phyloP scores from a whole-genome alignment of 192 early-diverging fungal species.

The Obelidium mucronatum region DNA sequence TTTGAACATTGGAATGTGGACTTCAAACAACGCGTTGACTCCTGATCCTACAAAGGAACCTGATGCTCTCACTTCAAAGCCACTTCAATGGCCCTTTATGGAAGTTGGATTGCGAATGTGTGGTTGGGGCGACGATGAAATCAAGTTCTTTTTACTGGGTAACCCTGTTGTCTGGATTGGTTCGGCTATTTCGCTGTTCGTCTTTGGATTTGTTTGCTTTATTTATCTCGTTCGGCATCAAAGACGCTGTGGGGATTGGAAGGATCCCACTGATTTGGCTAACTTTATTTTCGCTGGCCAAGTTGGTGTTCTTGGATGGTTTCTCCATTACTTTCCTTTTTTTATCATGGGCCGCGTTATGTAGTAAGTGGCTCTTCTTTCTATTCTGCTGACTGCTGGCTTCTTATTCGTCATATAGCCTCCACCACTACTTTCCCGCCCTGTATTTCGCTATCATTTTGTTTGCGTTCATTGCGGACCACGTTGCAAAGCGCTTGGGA shows the following conservation, averaged over 20 bases:
- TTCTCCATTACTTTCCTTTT: conserved; percentile 93
- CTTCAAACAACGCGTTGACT: conserved; percentile 92
- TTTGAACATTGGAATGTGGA: conserved; percentile 95
- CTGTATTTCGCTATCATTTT: conserved; percentile 92
- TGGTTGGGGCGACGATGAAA: conserved; percentile 81
- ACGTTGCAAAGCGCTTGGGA: conserved; percentile 51
- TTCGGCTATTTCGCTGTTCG: conserved; percentile 59
- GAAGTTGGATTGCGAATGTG: conserved; percentile 94
- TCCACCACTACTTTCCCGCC: conserved; percentile 98
- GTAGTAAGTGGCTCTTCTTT: too few relatives aligned
- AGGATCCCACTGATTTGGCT: conserved; percentile 61
- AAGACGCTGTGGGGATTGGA: conserved; percentile 68
- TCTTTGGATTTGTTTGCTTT: conserved; percentile 49
- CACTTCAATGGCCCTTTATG: conserved; percentile 90
- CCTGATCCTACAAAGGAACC: conserved; percentile 91
- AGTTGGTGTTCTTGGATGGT: conserved; percentile 84
- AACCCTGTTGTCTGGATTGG: conserved; percentile 95
- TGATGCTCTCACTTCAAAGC: conserved; percentile 79
- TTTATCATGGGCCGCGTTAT: conserved; percentile 96
- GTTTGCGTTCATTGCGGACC: conserved; percentile 79
- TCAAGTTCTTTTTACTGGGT: conserved; percentile 93
- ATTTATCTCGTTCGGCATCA: conserved; percentile 71
- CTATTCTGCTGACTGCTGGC: conserved; percentile 19
- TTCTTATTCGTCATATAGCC: conserved; percentile 20
- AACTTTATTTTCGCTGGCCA: conserved; percentile 75